A percentile compares a stretch with the other conserved stretches of the same genome.
Evolutionary conservation across 2,329 filamentous ascomycete species (phyloP).

Genomic region (Cladosporium sp.): DNA sequence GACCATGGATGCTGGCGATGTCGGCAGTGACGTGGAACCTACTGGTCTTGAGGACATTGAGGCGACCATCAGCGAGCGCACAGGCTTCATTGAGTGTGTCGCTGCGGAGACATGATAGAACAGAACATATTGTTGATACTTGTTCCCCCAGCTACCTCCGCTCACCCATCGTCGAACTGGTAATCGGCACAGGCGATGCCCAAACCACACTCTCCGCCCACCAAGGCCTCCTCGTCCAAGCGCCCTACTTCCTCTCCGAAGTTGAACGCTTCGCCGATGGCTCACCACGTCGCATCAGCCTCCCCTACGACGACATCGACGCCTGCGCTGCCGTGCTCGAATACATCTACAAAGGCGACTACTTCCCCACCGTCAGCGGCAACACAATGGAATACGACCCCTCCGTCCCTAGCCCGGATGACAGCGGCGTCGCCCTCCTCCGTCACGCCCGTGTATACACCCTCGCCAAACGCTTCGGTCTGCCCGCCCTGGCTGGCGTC

Average conservation of each 20-base stretch:
- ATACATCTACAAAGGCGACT: conserved; percentile 80
- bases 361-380: conserved; percentile 67
- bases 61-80: conserved; percentile 36
- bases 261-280: conserved; percentile 58
- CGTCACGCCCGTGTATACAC: conserved; percentile 89
- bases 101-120: not conserved
- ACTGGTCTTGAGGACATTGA: conserved; percentile 41
- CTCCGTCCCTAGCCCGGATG: conserved; percentile 61
- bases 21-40: conserved; percentile 28
- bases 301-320: conserved; percentile 64
- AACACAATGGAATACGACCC: conserved; percentile 66
- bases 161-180: conserved; percentile 45
- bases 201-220: conserved; percentile 70
- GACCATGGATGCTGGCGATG: conserved; percentile 16
- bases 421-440: conserved; percentile 76
- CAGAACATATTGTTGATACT: not conserved
- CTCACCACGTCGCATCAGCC: conserved; percentile 60
- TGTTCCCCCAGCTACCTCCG: conserved; percentile 41
- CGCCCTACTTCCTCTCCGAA: conserved; percentile 67
- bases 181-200: conserved; percentile 49
- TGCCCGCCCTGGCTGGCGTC: conserved; percentile 64
- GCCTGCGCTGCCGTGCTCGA: conserved; percentile 76
- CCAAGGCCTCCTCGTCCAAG: conserved; percentile 68
- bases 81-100: conserved; percentile 45
- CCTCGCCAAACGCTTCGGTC: conserved; percentile 72